Conservation (phyloP, 106 monocot species). For the Apostasia ramifera region DNA sequence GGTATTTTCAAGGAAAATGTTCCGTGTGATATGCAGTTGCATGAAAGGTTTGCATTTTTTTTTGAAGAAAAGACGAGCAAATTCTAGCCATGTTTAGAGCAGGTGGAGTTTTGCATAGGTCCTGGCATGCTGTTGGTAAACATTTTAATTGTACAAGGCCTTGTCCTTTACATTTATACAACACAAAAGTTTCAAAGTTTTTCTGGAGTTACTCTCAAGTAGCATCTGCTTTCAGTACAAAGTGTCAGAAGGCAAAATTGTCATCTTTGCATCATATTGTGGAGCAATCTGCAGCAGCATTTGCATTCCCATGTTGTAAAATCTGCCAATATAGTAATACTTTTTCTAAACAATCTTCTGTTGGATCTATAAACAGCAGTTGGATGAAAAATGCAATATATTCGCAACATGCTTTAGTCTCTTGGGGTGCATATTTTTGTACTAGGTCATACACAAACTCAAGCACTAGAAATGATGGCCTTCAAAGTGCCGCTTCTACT, state of each 20-base stretch:
- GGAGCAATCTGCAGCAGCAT: background rate
- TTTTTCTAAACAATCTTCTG: constrained; percentile 6
- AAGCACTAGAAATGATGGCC: constrained; percentile 21
- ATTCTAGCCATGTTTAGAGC: constrained; percentile 21
- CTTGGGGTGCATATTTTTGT: constrained; percentile 1
- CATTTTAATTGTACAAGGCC: constrained; percentile 14
- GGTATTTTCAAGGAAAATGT: background rate
- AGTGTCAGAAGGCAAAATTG: constrained; percentile 8
- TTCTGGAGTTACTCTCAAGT: constrained; percentile 4
- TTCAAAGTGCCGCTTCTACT: constrained; percentile 16
- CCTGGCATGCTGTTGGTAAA: constrained; percentile 3
- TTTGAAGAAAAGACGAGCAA: background rate
- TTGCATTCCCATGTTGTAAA: constrained; percentile 12
- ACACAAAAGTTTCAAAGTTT: constrained; percentile 10
- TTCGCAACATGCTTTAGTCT: constrained; percentile 10
- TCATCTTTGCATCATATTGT: constrained; percentile 2
- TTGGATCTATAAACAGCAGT: constrained; percentile 9
- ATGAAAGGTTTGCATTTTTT: background rate
- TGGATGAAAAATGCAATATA: constrained; percentile 9
- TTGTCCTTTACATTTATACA: constrained; percentile 6
- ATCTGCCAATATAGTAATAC: constrained; percentile 1
- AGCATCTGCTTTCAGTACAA: constrained; percentile 6
- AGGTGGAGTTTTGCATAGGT: constrained; percentile 12
- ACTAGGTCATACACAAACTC: constrained; percentile 37
- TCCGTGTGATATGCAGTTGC: background rate